Conservation (phyloP, 495 filamentous ascomycete genomes). For the Tuber indicum region DNA sequence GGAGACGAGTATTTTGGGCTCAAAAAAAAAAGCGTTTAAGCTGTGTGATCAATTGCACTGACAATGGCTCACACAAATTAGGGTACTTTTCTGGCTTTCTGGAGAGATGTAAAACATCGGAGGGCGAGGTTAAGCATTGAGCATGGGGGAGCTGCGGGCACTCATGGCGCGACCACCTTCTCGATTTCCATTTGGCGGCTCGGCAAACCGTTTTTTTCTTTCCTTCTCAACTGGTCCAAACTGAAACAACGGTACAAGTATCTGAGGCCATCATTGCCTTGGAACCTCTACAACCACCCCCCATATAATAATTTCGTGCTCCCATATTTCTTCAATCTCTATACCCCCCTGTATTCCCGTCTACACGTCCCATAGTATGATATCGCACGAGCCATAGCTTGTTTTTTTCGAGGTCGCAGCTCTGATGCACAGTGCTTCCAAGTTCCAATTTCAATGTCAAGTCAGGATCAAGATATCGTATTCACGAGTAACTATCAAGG, state of each 20-base stretch:
- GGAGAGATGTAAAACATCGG: not conserved
- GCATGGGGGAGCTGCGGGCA: not conserved
- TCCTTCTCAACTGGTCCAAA: not conserved
- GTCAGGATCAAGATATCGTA: not conserved
- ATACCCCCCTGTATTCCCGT: not conserved
- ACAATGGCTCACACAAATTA: not conserved
- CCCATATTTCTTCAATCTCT: not conserved
- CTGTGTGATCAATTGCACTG: not conserved
- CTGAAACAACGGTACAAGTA: not conserved
- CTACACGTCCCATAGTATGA: not conserved
- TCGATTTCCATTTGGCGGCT: slow-evolving; percentile 1
- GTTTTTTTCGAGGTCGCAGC: not conserved
- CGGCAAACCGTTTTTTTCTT: not conserved
- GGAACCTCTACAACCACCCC: not conserved
- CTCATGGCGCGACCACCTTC: not conserved
- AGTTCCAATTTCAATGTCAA: not conserved
- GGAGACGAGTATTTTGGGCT: not conserved
- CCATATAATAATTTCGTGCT: too few relatives aligned
- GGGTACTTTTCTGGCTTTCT: not conserved
- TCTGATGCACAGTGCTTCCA: not conserved
- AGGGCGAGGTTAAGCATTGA: not conserved
- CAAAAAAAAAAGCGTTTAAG: not conserved
- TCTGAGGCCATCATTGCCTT: not conserved
- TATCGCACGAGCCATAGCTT: not conserved
- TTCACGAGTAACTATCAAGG: not conserved